Conservation (phyloP, 352 stramenopile genomes). For the Phytophthora constricta region DNA sequence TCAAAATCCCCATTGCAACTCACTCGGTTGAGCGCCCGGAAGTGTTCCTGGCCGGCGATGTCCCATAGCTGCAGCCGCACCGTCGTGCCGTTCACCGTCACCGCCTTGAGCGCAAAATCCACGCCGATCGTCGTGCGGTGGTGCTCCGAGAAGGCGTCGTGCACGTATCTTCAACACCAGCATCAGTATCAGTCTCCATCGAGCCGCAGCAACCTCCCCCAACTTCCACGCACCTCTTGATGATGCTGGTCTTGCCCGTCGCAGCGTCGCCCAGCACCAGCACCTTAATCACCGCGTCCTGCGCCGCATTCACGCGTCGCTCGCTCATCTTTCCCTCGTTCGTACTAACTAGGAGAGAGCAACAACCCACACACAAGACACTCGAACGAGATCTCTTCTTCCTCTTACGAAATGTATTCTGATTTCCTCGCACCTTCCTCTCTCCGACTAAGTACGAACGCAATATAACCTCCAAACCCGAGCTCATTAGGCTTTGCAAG, state of each 20-base stretch:
- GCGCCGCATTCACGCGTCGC: constrained; percentile 72
- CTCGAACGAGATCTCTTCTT: too few relatives aligned
- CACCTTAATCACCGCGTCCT: constrained; percentile 93
- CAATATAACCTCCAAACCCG: too few relatives aligned
- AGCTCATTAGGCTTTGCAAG: too few relatives aligned
- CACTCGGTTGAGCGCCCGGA: constrained; percentile 91
- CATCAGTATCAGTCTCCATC: too few relatives aligned
- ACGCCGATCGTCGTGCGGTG: constrained; percentile 93
- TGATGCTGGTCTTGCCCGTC: constrained; percentile 94
- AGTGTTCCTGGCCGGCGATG: constrained; percentile 94
- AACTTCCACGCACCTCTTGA: constrained; percentile 76
- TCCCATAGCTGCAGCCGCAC: constrained; percentile 95
- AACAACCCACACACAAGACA: too few relatives aligned
- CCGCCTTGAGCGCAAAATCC: constrained; percentile 93
- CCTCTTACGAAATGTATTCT: too few relatives aligned
- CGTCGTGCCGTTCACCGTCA: constrained; percentile 87
- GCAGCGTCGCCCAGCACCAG: constrained; percentile 91
- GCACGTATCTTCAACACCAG: constrained; percentile 87
- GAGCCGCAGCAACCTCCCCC: neutral
- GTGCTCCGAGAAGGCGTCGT: constrained; percentile 93
- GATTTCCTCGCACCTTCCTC: too few relatives aligned
- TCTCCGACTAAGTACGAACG: neutral
- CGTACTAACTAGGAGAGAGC: too few relatives aligned
- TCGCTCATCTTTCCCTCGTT: constrained; percentile 57
- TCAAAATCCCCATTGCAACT: too few relatives aligned